phyloP scores from a whole-genome alignment of 108 stramenopile species.

The Seminavis robusta region DNA sequence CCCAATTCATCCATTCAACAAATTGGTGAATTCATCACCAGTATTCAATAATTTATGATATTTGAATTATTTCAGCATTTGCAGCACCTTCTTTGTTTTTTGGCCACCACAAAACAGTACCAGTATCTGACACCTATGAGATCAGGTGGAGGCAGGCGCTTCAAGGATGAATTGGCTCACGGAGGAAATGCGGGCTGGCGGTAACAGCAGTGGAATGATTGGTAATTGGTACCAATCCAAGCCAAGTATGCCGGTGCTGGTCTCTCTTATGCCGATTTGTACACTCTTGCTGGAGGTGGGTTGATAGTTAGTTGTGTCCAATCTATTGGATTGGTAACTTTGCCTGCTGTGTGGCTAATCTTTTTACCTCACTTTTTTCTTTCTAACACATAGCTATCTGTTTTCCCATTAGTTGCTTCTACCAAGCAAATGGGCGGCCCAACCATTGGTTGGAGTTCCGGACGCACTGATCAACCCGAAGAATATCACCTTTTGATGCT shows the following conservation, averaged over 20 bases:
- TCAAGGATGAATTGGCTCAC: constrained; percentile 63
- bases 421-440: constrained; percentile 63
- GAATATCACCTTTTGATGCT: no score
- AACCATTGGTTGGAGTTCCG: constrained; percentile 51
- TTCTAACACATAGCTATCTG: no score
- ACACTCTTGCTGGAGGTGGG: constrained; percentile 74
- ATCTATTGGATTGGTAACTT: background rate
- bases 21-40: no score
- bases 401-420: constrained; percentile 24
- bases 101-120: no score
- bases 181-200: constrained; percentile 75
- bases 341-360: background rate
- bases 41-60: no score
- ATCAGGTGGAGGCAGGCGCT: constrained; percentile 69
- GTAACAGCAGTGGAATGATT: constrained; percentile 50
- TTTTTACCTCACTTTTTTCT: background rate
- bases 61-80: no score
- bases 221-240: constrained; percentile 64
- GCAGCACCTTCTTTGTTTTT: no score
- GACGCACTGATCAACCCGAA: constrained; percentile 58
- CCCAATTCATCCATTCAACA: no score
- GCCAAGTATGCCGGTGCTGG: constrained; percentile 52
- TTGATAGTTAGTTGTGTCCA: background rate
- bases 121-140: no score
- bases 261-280: constrained; percentile 79